These are phyloP conservation scores for Pseudocercospora eumusae DNA, from an alignment of 2,329 filamentous ascomycete species.

Conservation along the genomic window DNA sequence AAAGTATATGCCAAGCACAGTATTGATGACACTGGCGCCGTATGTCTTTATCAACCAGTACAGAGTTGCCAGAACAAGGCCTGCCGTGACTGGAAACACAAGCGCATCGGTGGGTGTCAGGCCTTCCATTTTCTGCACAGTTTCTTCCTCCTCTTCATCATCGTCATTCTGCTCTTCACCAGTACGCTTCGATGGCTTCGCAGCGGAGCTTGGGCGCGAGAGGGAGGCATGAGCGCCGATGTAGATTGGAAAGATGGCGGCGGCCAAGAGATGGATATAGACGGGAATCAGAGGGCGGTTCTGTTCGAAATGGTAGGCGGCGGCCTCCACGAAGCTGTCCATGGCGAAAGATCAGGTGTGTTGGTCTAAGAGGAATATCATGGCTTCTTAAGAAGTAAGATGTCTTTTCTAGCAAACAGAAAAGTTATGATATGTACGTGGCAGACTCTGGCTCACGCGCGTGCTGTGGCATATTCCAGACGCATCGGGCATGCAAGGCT, in stretches of 20 bases:
- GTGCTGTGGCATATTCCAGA: neutral
- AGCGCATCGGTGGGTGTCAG: constrained; percentile 78
- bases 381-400: neutral
- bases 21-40: constrained; percentile 78
- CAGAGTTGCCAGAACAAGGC: constrained; percentile 67
- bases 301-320: constrained; percentile 24
- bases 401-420: constrained; percentile 2
- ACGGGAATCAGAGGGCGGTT: constrained; percentile 53
- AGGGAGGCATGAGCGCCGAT: constrained; percentile 83
- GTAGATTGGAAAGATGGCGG: constrained; percentile 80
- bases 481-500: neutral
- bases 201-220: constrained; percentile 77
- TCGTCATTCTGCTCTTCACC: constrained; percentile 40
- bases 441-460: no score
- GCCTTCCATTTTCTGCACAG: constrained; percentile 63
- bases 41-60: constrained; percentile 91
- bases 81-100: constrained; percentile 78
- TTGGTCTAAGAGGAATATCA: neutral
- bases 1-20: constrained; percentile 81
- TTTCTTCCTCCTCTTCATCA: constrained; percentile 57
- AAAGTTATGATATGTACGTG: neutral
- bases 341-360: neutral
- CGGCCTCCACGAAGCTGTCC: constrained; percentile 15
- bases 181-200: constrained; percentile 51
- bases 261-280: constrained; percentile 63